A percentile compares a stretch with the other conserved stretches of the same genome.
Evolutionary conservation across 2,329 filamentous ascomycete species (phyloP).

Genomic region (Alternaria brassicicola): DNA sequence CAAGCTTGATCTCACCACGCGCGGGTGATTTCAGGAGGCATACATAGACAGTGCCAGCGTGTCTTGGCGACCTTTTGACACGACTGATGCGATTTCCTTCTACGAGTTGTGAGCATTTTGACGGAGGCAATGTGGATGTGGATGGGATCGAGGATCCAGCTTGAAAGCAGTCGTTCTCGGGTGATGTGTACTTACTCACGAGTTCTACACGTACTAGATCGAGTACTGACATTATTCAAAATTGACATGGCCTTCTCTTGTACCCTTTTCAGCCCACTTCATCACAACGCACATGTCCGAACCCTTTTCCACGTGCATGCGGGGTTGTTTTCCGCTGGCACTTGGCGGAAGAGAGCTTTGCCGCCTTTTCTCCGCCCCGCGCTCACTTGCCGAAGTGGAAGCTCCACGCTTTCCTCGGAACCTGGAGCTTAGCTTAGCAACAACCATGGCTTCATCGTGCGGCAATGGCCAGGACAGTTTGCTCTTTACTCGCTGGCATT

Average conservation of each 20-base stretch:
- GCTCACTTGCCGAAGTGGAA: constrained; percentile 45
- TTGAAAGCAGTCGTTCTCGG: neutral
- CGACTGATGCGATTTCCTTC: constrained; percentile 4
- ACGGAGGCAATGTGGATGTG: constrained; percentile 12
- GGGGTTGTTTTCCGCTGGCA: constrained; percentile 20
- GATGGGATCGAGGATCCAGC: constrained; percentile 2
- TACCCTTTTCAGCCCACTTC: neutral
- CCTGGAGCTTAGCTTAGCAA: constrained; percentile 32
- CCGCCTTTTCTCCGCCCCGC: constrained; percentile 33
- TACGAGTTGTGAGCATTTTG: constrained; percentile 22
- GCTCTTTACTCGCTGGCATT: constrained; percentile 5
- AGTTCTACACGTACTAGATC: neutral
- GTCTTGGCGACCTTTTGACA: constrained; percentile 8
- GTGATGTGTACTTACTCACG: neutral
- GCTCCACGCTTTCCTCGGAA: constrained; percentile 26
- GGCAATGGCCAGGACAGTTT: constrained; percentile 13
- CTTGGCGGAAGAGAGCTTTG: constrained; percentile 34
- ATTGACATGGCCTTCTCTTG: neutral
- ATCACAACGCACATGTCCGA: constrained; percentile 9
- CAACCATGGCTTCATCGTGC: constrained; percentile 29
- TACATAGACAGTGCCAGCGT: neutral
- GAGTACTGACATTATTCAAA: neutral
- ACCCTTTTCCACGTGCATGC: constrained; percentile 10
- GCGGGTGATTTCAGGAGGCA: neutral
- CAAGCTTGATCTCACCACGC: neutral